Evolutionary conservation across 805 yeast genomes (phyloP), one percentile per base, ranked within the genome.

Genomic region (Scheffersomyces ergatensis): DNA sequence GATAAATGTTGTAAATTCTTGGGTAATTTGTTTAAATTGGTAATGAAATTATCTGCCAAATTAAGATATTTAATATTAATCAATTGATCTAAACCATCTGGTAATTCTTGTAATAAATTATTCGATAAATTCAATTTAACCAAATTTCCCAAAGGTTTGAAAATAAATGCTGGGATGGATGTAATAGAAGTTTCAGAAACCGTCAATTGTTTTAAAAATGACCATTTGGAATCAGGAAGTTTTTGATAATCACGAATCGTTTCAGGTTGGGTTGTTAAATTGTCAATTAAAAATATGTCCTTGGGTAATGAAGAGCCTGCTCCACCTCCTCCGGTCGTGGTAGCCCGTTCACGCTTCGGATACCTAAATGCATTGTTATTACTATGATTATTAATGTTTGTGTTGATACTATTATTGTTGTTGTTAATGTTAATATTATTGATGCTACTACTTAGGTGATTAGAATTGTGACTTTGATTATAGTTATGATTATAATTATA

Each of bases 81-180:
- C 27, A 82, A 65, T 34, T 71, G 70, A 13, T 72, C 65, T 33
- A 82, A 63, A 3, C 84, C 80, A n/a, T 62, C 61, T 0, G 87
- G 86, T 8, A 82, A 49, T 7, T 59, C 57, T 18, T 68, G 70
- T 23, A 82, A 60, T 30, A 68, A 56, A 49, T 82, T 82, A 43
- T 71, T 67, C 2, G 86, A 80, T 24, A 82, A 57, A 50, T 82
- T 84, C 37, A 82, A 65, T 39, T 70, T 70, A 17, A 70, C 74
- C 25, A 70, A 48, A 40, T 66, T 68, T 16, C 45, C 25, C 19
- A 72, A 53, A 2, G 78, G 74, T 41, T 63, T 62, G 53, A 70
- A 67, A 20, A 63, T 60, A 37, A 50, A 59, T 14, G 60, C 36
- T 5, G 69, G 67, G 18, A 70, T 62, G 13, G 58, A 45, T 3